Base-by-base conservation (phyloP, 2,329 filamentous ascomycete genomes). In the Pseudopithomyces chartarum region DNA sequence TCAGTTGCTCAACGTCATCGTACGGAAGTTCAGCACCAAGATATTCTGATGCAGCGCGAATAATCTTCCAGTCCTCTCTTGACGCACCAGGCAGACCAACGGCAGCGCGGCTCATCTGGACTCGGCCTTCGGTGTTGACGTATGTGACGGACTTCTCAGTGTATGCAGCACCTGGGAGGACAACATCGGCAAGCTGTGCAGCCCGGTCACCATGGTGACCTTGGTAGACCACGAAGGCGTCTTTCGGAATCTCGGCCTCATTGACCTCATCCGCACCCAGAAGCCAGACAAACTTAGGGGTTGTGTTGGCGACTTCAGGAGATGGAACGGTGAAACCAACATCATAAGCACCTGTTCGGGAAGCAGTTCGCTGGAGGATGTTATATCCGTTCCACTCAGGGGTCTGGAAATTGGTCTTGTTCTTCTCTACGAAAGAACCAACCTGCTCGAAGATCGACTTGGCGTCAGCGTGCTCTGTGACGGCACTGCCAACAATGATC, bases 11-110 rank as follows among this genome's bases (percentile, higher is more conserved):
- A 49, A 99, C 85, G 73, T 98, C 92, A 69, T 99, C 94, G 73
- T 98, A 99, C 20, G 92, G 91, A 52, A 99, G 85, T 63, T 93
- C 89, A 26, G 83, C 87, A 58, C 90, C 91, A 15, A 99, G 84
- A 80, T 96, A 97, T 79, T 98, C 95, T 72, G 90, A 95, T 55
- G 85, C 87, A 17, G 95, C 95, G 63, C 95, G 91, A 67, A 99
- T 88, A 71, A 99, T 98, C 87, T 98, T 99, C 95, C 95, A 99
- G 81, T 99, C 95, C 62, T 95, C 94, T 73, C 95, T 87, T 55
- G 94, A 87, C 52, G 92, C 95, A 58, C 95, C 95, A 22, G 92
- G 91, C 63, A 97, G 84, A 44, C 90, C 90, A 36, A 92, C 96
- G 29, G 95, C 95, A 46, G 91, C 89, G 64, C 95, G 90, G 52